phyloP scores from a whole-genome alignment of 2,329 filamentous ascomycete species.

The Cercospora brassicicola region DNA sequence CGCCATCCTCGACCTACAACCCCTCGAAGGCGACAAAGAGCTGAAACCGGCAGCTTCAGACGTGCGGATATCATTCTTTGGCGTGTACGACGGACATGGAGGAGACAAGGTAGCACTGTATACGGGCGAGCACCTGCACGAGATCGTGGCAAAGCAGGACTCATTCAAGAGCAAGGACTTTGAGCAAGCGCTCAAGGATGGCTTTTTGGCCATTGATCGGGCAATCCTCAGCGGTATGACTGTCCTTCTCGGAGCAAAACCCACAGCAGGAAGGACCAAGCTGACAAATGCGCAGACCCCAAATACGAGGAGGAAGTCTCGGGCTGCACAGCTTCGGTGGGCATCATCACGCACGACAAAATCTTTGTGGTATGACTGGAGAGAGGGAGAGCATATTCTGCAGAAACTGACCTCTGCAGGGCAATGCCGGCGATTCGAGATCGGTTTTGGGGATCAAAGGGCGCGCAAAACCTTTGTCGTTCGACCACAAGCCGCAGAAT shows the following conservation, averaged over 20 bases:
- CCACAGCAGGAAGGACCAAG: conserved; percentile 2
- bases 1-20: conserved; percentile 80
- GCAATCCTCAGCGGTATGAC: conserved; percentile 87
- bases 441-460: conserved; percentile 95
- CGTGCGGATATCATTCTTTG: conserved; percentile 87
- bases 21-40: conserved; percentile 55
- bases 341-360: conserved; percentile 83
- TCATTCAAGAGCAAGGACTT: conserved; percentile 88
- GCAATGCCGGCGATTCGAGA: conserved; percentile 94
- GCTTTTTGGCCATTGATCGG: conserved; percentile 91
- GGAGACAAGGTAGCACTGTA: conserved; percentile 95
- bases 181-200: conserved; percentile 94
- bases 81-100: conserved; percentile 96
- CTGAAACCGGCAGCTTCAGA: conserved; percentile 61
- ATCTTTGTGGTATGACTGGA: conserved; percentile 81
- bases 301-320: conserved; percentile 98
- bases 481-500: conserved; percentile 98
- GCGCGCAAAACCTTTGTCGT: conserved; percentile 94
- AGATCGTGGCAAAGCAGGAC: conserved; percentile 92
- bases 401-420: conserved; percentile 56
- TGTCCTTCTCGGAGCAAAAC: neutral
- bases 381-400: neutral
- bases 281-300: conserved; percentile 65
- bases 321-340: conserved; percentile 92
- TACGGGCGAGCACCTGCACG: conserved; percentile 86